Percentiles rank a stretch among this genome's conserved stretches.
Evolutionary conservation across 257 asterid species (phyloP).

Genomic region (Prunella vulgaris): DNA sequence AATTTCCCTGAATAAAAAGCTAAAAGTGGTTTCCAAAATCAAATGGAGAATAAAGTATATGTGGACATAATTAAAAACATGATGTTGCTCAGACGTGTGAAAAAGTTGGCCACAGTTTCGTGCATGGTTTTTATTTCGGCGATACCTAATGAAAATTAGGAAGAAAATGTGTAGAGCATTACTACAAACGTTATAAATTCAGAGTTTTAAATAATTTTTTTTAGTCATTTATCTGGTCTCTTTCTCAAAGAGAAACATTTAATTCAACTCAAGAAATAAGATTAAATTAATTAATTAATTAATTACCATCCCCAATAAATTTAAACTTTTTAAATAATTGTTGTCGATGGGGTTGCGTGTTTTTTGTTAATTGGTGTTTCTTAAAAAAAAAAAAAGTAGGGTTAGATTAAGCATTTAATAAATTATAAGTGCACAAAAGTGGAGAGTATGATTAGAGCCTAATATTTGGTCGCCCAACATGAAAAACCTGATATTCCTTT

Average conservation of each 20-base stretch:
- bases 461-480: constrained; percentile 19
- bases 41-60: neutral
- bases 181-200: too few relatives aligned
- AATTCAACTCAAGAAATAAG: too few relatives aligned
- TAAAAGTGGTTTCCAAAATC: neutral
- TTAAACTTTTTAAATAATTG: too few relatives aligned
- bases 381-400: too few relatives aligned
- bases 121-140: too few relatives aligned
- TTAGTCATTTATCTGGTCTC: too few relatives aligned
- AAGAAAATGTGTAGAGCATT: neutral
- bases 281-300: too few relatives aligned
- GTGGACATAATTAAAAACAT: too few relatives aligned
- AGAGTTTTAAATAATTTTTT: too few relatives aligned
- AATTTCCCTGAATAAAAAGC: too few relatives aligned
- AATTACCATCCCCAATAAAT: too few relatives aligned
- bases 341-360: neutral
- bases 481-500: neutral
- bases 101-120: neutral
- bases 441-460: constrained; percentile 21
- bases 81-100: neutral
- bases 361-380: neutral
- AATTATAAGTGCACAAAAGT: neutral
- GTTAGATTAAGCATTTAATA: neutral
- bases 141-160: neutral
- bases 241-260: too few relatives aligned